Evolutionary conservation across 1,139 yeast species (phyloP).

Genomic region (Blastobotrys proliferans): DNA sequence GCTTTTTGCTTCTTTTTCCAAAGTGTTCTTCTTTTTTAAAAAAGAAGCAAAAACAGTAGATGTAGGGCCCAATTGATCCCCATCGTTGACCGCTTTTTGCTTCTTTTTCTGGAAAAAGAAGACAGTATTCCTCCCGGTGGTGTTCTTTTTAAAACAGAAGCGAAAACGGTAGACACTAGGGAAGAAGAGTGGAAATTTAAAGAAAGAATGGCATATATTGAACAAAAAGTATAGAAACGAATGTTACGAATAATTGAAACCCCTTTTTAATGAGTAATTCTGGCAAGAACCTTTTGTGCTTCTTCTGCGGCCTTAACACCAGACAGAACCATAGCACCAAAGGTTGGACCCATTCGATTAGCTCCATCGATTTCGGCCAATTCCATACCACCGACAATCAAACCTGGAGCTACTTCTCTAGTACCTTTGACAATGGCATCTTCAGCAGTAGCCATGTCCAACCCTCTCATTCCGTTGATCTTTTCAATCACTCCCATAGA

Average conservation of each 20-base stretch:
- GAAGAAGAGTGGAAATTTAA: no score
- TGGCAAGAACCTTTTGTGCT: slow-evolving; percentile 12
- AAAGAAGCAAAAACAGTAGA: neutral
- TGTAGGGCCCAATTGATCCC: no score
- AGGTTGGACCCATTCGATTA: slow-evolving; percentile 83
- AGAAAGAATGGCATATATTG: neutral
- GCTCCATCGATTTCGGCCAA: slow-evolving; percentile 72
- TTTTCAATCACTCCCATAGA: slow-evolving; percentile 40
- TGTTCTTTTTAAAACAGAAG: no score
- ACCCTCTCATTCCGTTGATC: slow-evolving; percentile 71
- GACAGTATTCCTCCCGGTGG: no score
- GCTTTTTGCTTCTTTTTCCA: no score
- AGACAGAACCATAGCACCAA: slow-evolving; percentile 75
- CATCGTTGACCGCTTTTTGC: no score
- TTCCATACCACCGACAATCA: slow-evolving; percentile 80
- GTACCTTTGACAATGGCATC: slow-evolving; percentile 72
- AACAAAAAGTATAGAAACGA: slow-evolving; percentile 1
- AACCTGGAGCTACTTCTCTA: slow-evolving; percentile 63
- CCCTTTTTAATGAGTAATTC: neutral
- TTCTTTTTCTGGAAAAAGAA: no score
- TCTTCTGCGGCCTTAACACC: slow-evolving; percentile 73
- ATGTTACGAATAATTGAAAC: neutral
- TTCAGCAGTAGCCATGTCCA: slow-evolving; percentile 76
- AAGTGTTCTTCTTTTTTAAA: no score
- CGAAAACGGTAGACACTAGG: no score